Evolutionary conservation across 2,329 filamentous ascomycete species (phyloP).

Genomic region (Cladorrhinum sp.): DNA sequence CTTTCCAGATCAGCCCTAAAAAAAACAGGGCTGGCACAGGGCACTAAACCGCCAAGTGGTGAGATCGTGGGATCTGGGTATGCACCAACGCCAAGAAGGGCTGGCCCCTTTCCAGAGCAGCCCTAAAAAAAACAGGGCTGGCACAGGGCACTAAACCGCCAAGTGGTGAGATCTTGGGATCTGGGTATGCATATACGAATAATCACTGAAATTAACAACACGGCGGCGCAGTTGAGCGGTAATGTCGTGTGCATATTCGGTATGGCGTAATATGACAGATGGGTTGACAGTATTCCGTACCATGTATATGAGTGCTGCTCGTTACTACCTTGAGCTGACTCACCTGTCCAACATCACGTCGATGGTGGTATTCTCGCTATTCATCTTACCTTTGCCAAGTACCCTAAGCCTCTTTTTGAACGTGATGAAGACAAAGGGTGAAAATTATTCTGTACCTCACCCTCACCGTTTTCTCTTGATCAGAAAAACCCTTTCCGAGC

Average conservation of each 20-base stretch:
- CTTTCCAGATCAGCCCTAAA: neutral
- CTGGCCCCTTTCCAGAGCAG: neutral
- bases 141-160: neutral
- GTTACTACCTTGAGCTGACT: neutral
- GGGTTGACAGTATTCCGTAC: too few species aligned
- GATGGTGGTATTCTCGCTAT: neutral
- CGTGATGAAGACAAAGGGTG: neutral
- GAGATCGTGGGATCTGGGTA: neutral
- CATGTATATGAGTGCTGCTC: neutral
- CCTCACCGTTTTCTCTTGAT: neutral
- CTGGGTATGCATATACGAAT: neutral
- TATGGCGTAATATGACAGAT: too few species aligned
- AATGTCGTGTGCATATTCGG: too few species aligned
- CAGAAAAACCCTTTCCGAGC: too few species aligned
- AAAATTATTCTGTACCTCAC: too few species aligned
- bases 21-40: neutral
- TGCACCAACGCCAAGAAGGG: neutral
- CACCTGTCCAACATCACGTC: neutral
- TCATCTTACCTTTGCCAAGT: neutral
- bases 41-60: neutral
- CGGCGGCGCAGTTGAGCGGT: too few species aligned
- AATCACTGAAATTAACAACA: neutral
- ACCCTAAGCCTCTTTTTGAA: neutral
- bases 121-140: neutral
- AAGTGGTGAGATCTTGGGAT: neutral